These are phyloP conservation scores for Pseudevernia furfuracea DNA, from an alignment of 495 filamentous ascomycete genomes.

Conservation along the genomic window DNA sequence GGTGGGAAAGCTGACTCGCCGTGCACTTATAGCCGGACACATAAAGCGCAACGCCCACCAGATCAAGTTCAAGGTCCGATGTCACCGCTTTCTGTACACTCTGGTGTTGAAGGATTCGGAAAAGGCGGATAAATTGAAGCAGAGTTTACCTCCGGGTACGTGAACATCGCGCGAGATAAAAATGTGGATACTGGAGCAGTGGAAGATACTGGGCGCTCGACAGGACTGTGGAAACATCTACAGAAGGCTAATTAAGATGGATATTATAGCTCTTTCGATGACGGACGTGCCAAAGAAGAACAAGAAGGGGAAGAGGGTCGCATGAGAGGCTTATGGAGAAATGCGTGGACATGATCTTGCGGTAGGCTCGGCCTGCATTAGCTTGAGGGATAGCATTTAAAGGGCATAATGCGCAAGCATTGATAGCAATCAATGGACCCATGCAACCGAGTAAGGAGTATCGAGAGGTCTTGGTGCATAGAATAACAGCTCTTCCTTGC, in stretches of 20 bases:
- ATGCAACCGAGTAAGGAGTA: neutral
- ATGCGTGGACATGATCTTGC: neutral
- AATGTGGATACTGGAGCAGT: neutral
- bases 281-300: slow-evolving; percentile 70
- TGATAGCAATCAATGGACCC: neutral
- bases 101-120: slow-evolving; percentile 94
- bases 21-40: slow-evolving; percentile 61
- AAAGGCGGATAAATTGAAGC: slow-evolving; percentile 99
- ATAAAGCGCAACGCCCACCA: slow-evolving; percentile 92
- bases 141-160: slow-evolving; percentile 92
- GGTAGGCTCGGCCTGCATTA: neutral
- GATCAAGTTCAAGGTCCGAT: slow-evolving; percentile 99
- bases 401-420: neutral
- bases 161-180: slow-evolving; percentile 13
- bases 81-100: slow-evolving; percentile 89
- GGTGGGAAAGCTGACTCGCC: slow-evolving; percentile 34
- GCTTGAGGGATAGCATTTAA: neutral
- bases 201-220: neutral
- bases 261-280: slow-evolving; percentile 57
- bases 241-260: slow-evolving; percentile 27
- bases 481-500: neutral
- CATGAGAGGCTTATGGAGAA: slow-evolving; percentile 12
- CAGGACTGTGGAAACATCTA: slow-evolving; percentile 6
- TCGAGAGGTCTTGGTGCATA: neutral
- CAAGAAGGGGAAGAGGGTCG: slow-evolving; percentile 50